Conservation (phyloP, 2,329 filamentous ascomycete species). For the Cladosporium sp. region DNA sequence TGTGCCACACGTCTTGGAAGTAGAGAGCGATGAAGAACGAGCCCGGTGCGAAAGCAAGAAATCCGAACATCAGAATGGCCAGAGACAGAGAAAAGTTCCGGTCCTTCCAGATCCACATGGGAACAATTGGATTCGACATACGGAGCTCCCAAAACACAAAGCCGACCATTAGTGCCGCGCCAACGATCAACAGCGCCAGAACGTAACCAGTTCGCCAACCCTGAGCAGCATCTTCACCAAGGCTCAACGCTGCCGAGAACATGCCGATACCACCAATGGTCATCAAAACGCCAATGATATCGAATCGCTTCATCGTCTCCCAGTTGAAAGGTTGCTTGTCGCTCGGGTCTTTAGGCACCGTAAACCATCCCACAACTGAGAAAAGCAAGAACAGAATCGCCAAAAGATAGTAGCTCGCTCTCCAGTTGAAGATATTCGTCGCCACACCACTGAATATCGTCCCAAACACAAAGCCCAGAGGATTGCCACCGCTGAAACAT, state of each 20-base stretch:
- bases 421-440: conserved; percentile 59
- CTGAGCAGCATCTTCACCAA: conserved; percentile 52
- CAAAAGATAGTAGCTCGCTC: conserved; percentile 59
- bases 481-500: conserved; percentile 57
- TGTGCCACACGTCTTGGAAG: conserved; percentile 54
- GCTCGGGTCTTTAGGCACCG: conserved; percentile 55
- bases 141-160: conserved; percentile 63
- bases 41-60: conserved; percentile 52
- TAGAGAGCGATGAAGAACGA: conserved; percentile 54
- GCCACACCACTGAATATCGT: conserved; percentile 61
- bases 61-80: conserved; percentile 54
- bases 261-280: conserved; percentile 62
- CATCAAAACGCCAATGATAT: conserved; percentile 57
- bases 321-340: conserved; percentile 42
- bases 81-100: conserved; percentile 62
- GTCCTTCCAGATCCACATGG: conserved; percentile 58
- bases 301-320: conserved; percentile 54
- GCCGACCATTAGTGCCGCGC: conserved; percentile 50
- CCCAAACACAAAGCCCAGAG: conserved; percentile 54
- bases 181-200: conserved; percentile 58
- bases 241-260: conserved; percentile 58
- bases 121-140: conserved; percentile 41
- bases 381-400: conserved; percentile 61
- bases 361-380: conserved; percentile 55
- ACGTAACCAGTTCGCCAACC: conserved; percentile 63